Evolutionary conservation across 2,329 filamentous ascomycete species (phyloP).

Genomic region (Chaetomium globosum): DNA sequence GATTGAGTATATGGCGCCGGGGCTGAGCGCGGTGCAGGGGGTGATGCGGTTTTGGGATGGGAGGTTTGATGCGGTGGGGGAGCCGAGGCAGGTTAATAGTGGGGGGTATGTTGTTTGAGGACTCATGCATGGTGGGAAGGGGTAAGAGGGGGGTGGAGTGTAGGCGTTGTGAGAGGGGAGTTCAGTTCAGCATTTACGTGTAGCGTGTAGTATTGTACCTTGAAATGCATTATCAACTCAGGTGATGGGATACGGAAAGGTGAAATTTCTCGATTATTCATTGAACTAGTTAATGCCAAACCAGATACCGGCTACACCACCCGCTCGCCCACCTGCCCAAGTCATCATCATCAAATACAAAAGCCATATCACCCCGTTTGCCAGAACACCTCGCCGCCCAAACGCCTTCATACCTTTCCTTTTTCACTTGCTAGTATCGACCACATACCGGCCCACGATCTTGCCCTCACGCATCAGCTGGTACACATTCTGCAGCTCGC

Average conservation of each 20-base stretch:
- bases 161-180: too few relatives aligned
- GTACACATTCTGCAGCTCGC: conserved; percentile 78
- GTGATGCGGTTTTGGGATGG: conserved; percentile 65
- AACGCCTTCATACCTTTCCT: not conserved
- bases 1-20: conserved; percentile 68
- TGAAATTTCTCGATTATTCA: not conserved
- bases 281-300: not conserved
- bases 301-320: not conserved
- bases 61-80: conserved; percentile 76
- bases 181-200: not conserved
- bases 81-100: conserved; percentile 77
- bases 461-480: conserved; percentile 70
- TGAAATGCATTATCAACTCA: not conserved
- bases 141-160: not conserved
- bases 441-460: conserved; percentile 77
- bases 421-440: conserved; percentile 62
- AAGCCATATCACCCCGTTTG: conserved; percentile 3
- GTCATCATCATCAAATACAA: conserved; percentile 4
- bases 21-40: conserved; percentile 71
- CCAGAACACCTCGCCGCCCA: not conserved
- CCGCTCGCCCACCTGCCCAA: not conserved
- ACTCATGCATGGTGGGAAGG: not conserved
- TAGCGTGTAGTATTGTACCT: not conserved
- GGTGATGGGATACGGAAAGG: not conserved
- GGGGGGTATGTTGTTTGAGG: conserved; percentile 62